Evolutionary conservation across 805 yeast species (phyloP), one percentile per base, ranked within the genome.

Genomic region (Pichia cabralensis): DNA sequence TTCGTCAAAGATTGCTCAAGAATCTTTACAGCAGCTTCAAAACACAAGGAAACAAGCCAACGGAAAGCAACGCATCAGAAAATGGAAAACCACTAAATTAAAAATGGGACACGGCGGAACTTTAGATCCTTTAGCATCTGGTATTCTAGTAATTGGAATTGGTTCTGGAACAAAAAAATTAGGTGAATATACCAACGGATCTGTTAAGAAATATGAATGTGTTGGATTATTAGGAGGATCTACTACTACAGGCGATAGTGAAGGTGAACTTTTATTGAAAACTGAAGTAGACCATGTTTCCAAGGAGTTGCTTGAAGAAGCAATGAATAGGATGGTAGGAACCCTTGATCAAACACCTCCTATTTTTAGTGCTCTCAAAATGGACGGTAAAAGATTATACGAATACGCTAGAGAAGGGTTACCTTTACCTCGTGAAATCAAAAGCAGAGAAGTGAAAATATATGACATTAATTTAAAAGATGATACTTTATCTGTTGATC

Each of bases 21-120:
- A 53, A 15, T 76, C 76, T 31, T 53, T 80, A 33, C 61, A 68
- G 17, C 63, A 64, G 28, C 65, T 74, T 20, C 67, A 66, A 41
- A 64, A 66, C 11, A 65, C 61, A 17, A 65, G 71, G 40, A 59
- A 64, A 22, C 65, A 65, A 28, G 52, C 66, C 12, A 52, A 60
- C 22, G 55, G 64, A 34, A 66, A 69, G 39, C 67, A 71, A 35
- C 70, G 71, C 38, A 64, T 65, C 22, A 61, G 71, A 4, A 77
- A 76, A 47, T 76, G 88, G 22, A 31, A 29, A 7, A 39, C 43
- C 2, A 44, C 27, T 7, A 45, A 44, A 31, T 28, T 45, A 6
- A 92, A 92, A 50, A 80, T 89, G 65, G 99, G 99, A 1, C 99
- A 92, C 56, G 99, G 98, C 14, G 99, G 99, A 8, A 92, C 99